Evolutionary conservation across 345 rosid species (phyloP), one percentile per base, ranked within the genome.

Genomic region (Gossypium australe): DNA sequence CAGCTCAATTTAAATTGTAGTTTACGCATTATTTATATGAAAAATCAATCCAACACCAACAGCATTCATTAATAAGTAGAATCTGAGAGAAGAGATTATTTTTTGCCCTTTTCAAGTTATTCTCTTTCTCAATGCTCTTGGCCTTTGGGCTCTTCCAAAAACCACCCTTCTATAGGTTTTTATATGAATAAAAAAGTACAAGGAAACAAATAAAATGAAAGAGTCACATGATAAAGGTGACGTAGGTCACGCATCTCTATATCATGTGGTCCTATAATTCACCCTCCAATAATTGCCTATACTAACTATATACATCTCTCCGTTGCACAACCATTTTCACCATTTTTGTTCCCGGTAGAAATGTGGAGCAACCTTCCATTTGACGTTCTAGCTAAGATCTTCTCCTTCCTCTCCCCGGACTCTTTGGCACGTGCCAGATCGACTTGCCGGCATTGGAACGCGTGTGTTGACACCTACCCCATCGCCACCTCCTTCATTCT

Each of bases 341-440:
- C 69, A 13, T 44, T 45, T 51, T 67, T 27, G 11, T 43, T 51
- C 11, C 3, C 3, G 1, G 58, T 1, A 14, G 59, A 76, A 38
- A 86, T 88, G 92, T 88, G 92, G 92, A 83, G 61, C 86, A 48
- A 44, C 77, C 87, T 86, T 62, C 89, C 88, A 1, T 76, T 63
- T 16, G 89, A 86, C 73, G 22, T 86, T 18, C 81, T 86, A 7
- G 76, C 87, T 61, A 79, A 78, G 20, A 66, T 85, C 79, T 80
- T 85, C 79, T 84, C 86, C 85, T 75, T 79, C 73, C 88, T 88
- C 64, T 72, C 86, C 3, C 85, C 87, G 1, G 87, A 83, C 75
- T 83, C 84, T 48, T 61, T 88, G 55, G 89, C 92, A 9, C 22
- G 83, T 8, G 89, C 92, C 71, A 70, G 47, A 20, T 57, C 86